Base-by-base conservation (phyloP, 495 filamentous ascomycete genomes). In the Aspergillus affinis region DNA sequence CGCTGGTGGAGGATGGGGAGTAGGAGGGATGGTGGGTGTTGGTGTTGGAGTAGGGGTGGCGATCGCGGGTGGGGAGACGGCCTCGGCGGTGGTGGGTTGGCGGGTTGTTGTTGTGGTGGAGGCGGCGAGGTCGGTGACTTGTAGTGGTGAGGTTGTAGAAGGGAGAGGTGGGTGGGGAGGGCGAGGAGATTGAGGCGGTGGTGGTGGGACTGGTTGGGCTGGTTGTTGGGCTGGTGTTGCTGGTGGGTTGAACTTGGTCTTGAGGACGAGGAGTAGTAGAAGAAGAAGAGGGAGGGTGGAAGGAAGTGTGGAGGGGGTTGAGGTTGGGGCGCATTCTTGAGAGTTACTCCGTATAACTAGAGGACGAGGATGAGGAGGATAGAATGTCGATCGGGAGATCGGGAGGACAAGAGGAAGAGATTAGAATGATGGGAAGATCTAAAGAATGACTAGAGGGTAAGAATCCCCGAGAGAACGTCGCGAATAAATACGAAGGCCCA, bases 191-290 rank as follows among this genome's bases (percentile, higher is more conserved):
- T 48, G 69, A 66, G 48, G 66, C 64, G 54, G 65, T 62, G 54
- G 58, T 65, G 46, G 66, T 62, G 36, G 69, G 71, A 56, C 65
- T 74, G 41, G 69, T 64, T 8, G 62, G 69, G 54, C 62, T 65
- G 19, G 48, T 54, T 27, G 62, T 62, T 15, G 46, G 58, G 55
- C 55, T 61, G 54, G 54, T 62, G 55, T 51, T 61, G 54, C 52
- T 63, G 41, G 64, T 61, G 57, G 48, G 50, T 60, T 45, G n/a
- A n/a, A n/a, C n/a, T n/a, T n/a, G 67, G 57, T 58, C 51, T 64
- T 55, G 30, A 61, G 36, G 54, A 20, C 51, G 55, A 61, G 54
- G 54, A 51, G 23, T 61, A n/a, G n/a, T 26, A 26, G 23, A 26
- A 26, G 61, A 36, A 48, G 59, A 61, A 30, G 57, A 20, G 63